Evolutionary conservation across 371 early-diverging fungal species (phyloP).

Genomic region (Coemansia sp.): DNA sequence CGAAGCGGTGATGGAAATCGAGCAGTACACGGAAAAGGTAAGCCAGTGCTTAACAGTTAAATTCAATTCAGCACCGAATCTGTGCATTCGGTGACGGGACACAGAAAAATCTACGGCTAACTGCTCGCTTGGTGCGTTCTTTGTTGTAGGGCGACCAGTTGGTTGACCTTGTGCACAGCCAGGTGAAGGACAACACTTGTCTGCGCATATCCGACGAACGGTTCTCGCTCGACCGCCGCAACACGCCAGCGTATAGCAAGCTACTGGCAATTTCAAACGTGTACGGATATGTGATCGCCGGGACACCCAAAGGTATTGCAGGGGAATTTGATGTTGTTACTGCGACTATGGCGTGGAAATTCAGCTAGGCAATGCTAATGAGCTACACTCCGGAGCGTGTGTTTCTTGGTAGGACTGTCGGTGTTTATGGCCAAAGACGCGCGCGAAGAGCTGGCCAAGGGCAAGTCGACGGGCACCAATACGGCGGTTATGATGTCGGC

Average conservation of each 20-base stretch:
- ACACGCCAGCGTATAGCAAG: slow-evolving; percentile 44
- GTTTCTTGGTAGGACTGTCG: slow-evolving; percentile 18
- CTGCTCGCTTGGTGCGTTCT: background rate
- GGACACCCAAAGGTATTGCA: slow-evolving; percentile 18
- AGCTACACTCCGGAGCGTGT: background rate
- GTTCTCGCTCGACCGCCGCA: slow-evolving; percentile 33
- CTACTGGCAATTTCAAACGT: slow-evolving; percentile 46
- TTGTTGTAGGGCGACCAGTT: slow-evolving; percentile 34
- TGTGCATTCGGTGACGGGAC: background rate
- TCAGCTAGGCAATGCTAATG: background rate
- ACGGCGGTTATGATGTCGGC: slow-evolving; percentile 22
- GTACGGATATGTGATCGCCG: slow-evolving; percentile 50
- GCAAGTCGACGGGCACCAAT: slow-evolving; percentile 29
- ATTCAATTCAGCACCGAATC: no score
- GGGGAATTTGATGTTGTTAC: no score
- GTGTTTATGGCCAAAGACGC: slow-evolving; percentile 34
- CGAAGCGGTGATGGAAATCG: slow-evolving; percentile 18
- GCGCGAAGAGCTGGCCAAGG: slow-evolving; percentile 20
- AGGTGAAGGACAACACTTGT: slow-evolving; percentile 38
- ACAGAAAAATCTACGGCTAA: background rate
- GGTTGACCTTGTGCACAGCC: slow-evolving; percentile 39
- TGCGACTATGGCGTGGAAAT: no score
- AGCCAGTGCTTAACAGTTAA: background rate
- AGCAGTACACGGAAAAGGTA: slow-evolving; percentile 26
- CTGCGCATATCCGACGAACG: slow-evolving; percentile 30